A percentile compares a stretch with the other conserved stretches of the same genome.
These are phyloP conservation scores for Populus euphratica DNA, from an alignment of 345 rosid genomes.

Conservation along the genomic window DNA sequence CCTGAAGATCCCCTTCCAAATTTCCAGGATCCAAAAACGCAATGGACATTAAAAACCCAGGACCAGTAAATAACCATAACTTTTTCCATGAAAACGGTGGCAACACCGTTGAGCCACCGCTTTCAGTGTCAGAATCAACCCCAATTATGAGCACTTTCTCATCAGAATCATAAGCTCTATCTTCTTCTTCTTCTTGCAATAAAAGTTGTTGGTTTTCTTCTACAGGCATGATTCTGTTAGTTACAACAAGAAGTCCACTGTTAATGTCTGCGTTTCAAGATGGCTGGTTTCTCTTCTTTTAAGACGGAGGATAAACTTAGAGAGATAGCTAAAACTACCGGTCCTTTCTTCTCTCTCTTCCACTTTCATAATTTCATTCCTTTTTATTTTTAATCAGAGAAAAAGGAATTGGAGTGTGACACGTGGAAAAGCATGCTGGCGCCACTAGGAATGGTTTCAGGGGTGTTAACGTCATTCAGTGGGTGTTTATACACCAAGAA, in stretches of 20 bases:
- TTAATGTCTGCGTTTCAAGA: too few relatives aligned
- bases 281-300: too few relatives aligned
- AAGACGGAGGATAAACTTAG: too few relatives aligned
- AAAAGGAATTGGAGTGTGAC: background rate
- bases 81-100: constrained; percentile 92
- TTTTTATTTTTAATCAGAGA: background rate
- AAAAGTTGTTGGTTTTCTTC: constrained; percentile 31
- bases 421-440: background rate
- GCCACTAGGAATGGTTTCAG: background rate
- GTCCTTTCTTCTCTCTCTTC: background rate
- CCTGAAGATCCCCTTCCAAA: constrained; percentile 90
- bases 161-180: constrained; percentile 60
- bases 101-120: constrained; percentile 21
- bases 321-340: too few relatives aligned
- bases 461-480: background rate
- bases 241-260: background rate
- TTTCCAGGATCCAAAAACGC: constrained; percentile 96
- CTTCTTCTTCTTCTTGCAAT: constrained; percentile 38
- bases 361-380: too few relatives aligned
- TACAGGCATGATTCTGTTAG: background rate
- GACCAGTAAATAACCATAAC: constrained; percentile 90
- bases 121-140: constrained; percentile 34
- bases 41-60: constrained; percentile 90
- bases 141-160: constrained; percentile 70
- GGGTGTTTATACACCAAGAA: too few relatives aligned